A percentile compares a stretch with the other conserved stretches of the same genome.
Conservation (phyloP, 2,329 filamentous ascomycete genomes). For the Dryadomyces quercivorus region DNA sequence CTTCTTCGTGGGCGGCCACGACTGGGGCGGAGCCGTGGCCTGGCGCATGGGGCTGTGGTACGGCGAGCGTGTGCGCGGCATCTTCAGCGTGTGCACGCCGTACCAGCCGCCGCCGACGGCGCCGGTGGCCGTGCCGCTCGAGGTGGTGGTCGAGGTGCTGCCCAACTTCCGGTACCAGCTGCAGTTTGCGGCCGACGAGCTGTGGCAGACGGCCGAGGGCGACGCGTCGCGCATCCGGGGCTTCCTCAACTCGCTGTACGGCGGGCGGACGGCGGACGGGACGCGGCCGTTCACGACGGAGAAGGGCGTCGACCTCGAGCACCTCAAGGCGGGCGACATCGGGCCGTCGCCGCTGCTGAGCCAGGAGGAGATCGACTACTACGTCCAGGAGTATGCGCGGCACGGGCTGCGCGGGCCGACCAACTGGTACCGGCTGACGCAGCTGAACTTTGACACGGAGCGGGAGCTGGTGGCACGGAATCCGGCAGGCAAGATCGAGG, state of each 20-base stretch:
- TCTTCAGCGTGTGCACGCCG: constrained; percentile 75
- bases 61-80: constrained; percentile 56
- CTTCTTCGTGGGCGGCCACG: constrained; percentile 77
- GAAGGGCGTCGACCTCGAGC: constrained; percentile 52
- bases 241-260: constrained; percentile 62
- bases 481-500: constrained; percentile 29
- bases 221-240: constrained; percentile 44
- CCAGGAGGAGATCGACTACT: constrained; percentile 63
- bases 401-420: constrained; percentile 67
- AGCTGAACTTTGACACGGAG: constrained; percentile 70
- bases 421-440: constrained; percentile 75
- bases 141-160: constrained; percentile 38
- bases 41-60: constrained; percentile 66
- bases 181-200: constrained; percentile 59
- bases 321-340: constrained; percentile 36
- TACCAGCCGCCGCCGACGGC: constrained; percentile 41
- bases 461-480: constrained; percentile 42
- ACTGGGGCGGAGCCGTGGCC: constrained; percentile 72
- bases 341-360: constrained; percentile 46
- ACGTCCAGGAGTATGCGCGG: constrained; percentile 57
- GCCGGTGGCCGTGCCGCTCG: constrained; percentile 36
- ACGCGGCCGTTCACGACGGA: constrained; percentile 25
- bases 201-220: constrained; percentile 42
- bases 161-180: constrained; percentile 77
- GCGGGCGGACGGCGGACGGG: constrained; percentile 37